Percentiles rank a stretch among this genome's conserved stretches.
phyloP scores from a whole-genome alignment of 2,329 filamentous ascomycete species.

The Claviceps sp. region DNA sequence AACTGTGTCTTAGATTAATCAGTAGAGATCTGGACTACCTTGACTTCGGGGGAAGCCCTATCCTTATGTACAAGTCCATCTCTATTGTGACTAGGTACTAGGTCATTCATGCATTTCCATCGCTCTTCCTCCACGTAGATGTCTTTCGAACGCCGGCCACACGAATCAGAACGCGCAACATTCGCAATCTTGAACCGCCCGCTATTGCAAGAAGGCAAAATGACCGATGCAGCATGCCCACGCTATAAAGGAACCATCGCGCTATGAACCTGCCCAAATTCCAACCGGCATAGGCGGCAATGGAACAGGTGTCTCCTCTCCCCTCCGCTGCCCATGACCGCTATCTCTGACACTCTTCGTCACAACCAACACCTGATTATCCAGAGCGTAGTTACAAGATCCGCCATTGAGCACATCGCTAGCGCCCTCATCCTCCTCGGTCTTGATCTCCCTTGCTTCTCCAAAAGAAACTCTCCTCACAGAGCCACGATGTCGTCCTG shows the following conservation, averaged over 20 bases:
- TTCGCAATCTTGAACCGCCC: no score
- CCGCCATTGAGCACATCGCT: neutral
- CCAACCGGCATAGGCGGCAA: neutral
- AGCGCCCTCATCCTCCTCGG: neutral
- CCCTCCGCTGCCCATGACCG: neutral
- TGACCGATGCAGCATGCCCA: no score
- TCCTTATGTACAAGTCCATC: no score
- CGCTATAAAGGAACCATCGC: neutral
- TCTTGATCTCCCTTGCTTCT: conserved; percentile 1
- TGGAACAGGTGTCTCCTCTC: neutral
- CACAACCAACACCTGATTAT: conserved; percentile 14
- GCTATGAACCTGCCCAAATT: neutral
- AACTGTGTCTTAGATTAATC: no score
- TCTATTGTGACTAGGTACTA: no score
- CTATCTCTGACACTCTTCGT: neutral
- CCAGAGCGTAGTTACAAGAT: neutral
- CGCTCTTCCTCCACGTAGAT: no score
- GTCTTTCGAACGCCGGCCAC: no score
- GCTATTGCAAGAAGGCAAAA: no score
- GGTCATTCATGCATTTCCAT: conserved; percentile 6
- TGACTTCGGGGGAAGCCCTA: no score
- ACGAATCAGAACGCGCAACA: no score
- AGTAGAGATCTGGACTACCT: no score
- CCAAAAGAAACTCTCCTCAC: conserved; percentile 9
- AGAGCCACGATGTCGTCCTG: conserved; percentile 11